Evolutionary conservation across 2,329 filamentous ascomycete species (phyloP), one percentile per base, ranked within the genome.

Genomic region (Arthrobotrys entomopaga): DNA sequence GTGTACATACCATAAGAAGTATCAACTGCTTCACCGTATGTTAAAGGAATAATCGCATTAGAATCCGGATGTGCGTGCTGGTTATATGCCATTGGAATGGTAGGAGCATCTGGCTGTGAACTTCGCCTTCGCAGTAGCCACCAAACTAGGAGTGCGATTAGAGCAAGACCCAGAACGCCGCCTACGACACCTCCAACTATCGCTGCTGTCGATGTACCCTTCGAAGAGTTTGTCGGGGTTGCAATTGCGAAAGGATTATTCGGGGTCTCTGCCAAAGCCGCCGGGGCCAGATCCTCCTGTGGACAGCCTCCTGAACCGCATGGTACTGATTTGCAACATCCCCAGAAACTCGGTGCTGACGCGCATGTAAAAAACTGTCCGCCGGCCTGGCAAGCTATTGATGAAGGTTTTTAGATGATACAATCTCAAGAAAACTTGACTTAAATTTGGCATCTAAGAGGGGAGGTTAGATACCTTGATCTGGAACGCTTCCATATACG

Each of bases 151-250:
- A 63, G 43, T 1, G 24, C 59, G 46, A 66, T 57, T 24, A 75
- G 43, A 38, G 54, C 56, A 38, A 70, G 26, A 43, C 52, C 52
- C 42, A 56, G 22, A 38, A 75, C 49, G 8, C 71, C 71, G 42
- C 64, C 71, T 1, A 75, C 59, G 2, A 67, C 71, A 7, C 60
- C 71, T 57, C 65, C 71, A 1, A 75, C 71, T 10, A 75, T 71
- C 5, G 65, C 58, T 13, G 53, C 65, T 4, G 56, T 63, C 48
- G 64, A 65, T 24, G 65, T 65, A 15, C 57, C 38, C 2, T 15
- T 64, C 2, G 49, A 20, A 29, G 19, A 6, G 3, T 48, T 29
- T 3, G 53, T 26, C 16, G 43, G 10, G 5, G 24, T 7, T 15
- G 57, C 22, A 38, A 53, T 6, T 20, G 22, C 40, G 42, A 73